Evolutionary conservation across 495 filamentous ascomycete genomes (phyloP), one percentile per base, ranked within the genome.

Genomic region (Staphylotrichum longicolle): DNA sequence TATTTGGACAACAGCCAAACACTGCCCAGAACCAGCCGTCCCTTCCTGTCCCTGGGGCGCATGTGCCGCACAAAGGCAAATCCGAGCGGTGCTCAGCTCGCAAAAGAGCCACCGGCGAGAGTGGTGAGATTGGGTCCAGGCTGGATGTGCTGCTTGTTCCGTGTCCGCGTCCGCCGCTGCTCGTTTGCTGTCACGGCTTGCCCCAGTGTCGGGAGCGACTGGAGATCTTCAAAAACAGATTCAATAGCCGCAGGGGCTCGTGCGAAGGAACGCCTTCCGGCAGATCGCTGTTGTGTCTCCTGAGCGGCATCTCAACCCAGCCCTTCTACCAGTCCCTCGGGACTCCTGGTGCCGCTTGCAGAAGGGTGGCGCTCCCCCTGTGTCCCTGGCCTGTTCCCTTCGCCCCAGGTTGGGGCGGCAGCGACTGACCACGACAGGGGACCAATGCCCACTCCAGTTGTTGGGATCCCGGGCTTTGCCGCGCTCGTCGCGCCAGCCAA

Each of bases 1-100:
- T 66, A 66, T 63, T 66, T 66, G 30, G 64, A 66, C 64, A 56
- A 57, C 64, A 65, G 49, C 57, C 56, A 60, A 52, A 45, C 40
- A 50, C 15, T 10, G 20, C 5, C 15, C 20, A 30, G 12, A 34
- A 27, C 20, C 20, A 27, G 20, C 20, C 20, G 20, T 27, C 20
- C 20, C 20, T 27, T 27, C 20, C 20, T 27, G 0, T 27, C 20
- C 20, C 20, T 27, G 20, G 20, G 20, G 20, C 20, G 20, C 42
- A 45, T 45, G 42, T n/a, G 42, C 14, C 47, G 20, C 20, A 27
- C 20, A 27, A 27, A 1, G 20, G 20, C 20, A 27, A 47, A 11
- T 52, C 49, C 27, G 27, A 33, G 27, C 5, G 10, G 10, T 27
- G 20, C 20, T 27, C 20, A 27, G 20, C 20, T 27, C 20, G 20